Base-by-base conservation (phyloP, 1,284 basidiomycete genomes). In the Pisolithus thermaeus region DNA sequence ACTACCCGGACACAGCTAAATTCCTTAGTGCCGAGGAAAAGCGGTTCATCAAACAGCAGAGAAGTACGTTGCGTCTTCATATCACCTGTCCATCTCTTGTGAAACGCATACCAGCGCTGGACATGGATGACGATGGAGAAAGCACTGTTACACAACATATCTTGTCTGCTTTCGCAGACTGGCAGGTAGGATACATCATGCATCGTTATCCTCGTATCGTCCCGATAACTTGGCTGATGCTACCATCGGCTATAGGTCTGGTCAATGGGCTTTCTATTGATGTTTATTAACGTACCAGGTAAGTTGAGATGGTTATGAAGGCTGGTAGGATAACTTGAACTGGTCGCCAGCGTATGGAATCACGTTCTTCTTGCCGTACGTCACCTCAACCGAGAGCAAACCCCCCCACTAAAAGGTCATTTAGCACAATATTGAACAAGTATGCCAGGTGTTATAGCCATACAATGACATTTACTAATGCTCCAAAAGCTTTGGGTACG, bases 71-170 rank as follows among this genome's bases (percentile, higher is more conserved):
- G 3, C 18, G 1, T 27, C 18, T 12, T 20, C 12, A 1, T 45
- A 45, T 30, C 11, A 16, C 7, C 16, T 16, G 18, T 23, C 4
- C 12, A 12, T 32, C 14, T 32, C 30, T 32, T 12, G 3, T 32
- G 30, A 25, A 3, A 2, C 12, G 11, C 11, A 32, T 14, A 12
- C 30, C 30, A 80, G 83, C 59, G 80, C 79, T 80, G 55, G 81
- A 80, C 0, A 75, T 75, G 3, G 80, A 81, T 0, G 81, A 80
- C 0, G 82, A 84, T 57, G 80, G 81, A 52, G 81, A 84, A 54
- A 68, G 74, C 42, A 82, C 82, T 53, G 70, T 73, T 27, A 53
- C 70, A 52, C 68, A 76, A 4, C 80, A 84, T 59, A 60, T 86
- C 30, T 67, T 69, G 64, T 70, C 75, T 18, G 82, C 81, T 0